Evolutionary conservation across 1,139 yeast species (phyloP).

Genomic region (Scheffersomyces segobiensis): DNA sequence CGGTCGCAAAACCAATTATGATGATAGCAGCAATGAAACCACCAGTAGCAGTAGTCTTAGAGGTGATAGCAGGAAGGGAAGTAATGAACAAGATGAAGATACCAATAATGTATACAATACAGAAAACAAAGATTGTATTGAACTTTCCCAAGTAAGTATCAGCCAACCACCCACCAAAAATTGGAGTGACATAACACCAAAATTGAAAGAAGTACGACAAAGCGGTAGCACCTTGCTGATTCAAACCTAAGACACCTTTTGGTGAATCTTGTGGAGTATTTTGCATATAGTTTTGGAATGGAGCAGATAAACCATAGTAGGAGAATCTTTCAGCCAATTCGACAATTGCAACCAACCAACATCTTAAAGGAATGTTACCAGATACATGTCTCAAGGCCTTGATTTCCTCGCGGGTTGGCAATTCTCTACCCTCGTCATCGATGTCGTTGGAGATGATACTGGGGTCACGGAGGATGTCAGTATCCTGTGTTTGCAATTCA

Average conservation of each 20-base stretch:
- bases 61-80: constrained; percentile 67
- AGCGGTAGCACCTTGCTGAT: constrained; percentile 46
- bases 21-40: constrained; percentile 61
- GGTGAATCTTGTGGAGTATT: constrained; percentile 43
- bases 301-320: constrained; percentile 50
- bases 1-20: constrained; percentile 68
- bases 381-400: constrained; percentile 19
- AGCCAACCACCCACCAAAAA: constrained; percentile 24
- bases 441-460: neutral
- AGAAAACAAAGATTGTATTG: constrained; percentile 41
- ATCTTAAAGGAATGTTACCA: constrained; percentile 21
- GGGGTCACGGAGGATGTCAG: neutral
- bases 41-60: constrained; percentile 45
- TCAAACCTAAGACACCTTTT: constrained; percentile 64
- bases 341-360: constrained; percentile 23
- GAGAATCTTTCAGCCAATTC: constrained; percentile 23
- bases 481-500: neutral
- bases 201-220: constrained; percentile 22
- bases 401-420: constrained; percentile 19
- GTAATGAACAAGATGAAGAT: constrained; percentile 65
- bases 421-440: constrained; percentile 13
- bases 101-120: constrained; percentile 61
- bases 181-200: constrained; percentile 24
- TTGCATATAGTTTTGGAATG: constrained; percentile 78
- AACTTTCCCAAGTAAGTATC: constrained; percentile 23